phyloP scores from a whole-genome alignment of 192 early-diverging fungal species.

The Gamsiella multidivaricata region DNA sequence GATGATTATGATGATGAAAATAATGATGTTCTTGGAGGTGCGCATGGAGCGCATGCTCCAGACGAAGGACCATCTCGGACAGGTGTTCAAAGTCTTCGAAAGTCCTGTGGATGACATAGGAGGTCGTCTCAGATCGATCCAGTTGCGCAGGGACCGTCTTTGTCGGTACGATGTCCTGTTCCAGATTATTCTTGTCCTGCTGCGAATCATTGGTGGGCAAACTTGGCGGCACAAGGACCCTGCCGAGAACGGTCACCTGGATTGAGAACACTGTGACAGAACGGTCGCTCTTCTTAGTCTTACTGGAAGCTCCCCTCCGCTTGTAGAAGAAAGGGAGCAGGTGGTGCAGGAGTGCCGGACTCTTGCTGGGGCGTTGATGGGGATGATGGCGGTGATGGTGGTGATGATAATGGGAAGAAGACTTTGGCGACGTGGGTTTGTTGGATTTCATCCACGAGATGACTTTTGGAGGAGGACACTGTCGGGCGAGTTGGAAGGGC shows the following conservation, averaged over 20 bases:
- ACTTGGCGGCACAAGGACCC: slow-evolving; percentile 27
- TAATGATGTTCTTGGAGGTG: not conserved
- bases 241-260: slow-evolving; percentile 45
- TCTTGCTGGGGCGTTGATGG: slow-evolving; percentile 5
- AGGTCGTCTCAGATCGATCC: slow-evolving; percentile 33
- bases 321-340: slow-evolving; percentile 26
- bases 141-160: slow-evolving; percentile 31
- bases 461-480: slow-evolving; percentile 37
- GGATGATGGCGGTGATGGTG: slow-evolving; percentile 8
- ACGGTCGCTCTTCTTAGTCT: slow-evolving; percentile 16
- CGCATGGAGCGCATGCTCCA: slow-evolving; percentile 6
- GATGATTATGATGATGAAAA: not conserved
- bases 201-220: not conserved
- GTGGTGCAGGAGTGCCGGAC: slow-evolving; percentile 1
- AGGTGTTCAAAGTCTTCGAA: slow-evolving; percentile 45
- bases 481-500: slow-evolving; percentile 25
- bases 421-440: not conserved
- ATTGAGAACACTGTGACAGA: slow-evolving; percentile 43
- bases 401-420: not conserved
- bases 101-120: slow-evolving; percentile 49
- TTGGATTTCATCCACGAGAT: slow-evolving; percentile 50
- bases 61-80: slow-evolving; percentile 36
- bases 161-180: slow-evolving; percentile 12
- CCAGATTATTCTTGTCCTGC: not conserved
- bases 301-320: not conserved